A percentile compares a stretch with the other conserved stretches of the same genome.
Conservation (phyloP, 345 rosid species). For the Hirschfeldia incana region DNA sequence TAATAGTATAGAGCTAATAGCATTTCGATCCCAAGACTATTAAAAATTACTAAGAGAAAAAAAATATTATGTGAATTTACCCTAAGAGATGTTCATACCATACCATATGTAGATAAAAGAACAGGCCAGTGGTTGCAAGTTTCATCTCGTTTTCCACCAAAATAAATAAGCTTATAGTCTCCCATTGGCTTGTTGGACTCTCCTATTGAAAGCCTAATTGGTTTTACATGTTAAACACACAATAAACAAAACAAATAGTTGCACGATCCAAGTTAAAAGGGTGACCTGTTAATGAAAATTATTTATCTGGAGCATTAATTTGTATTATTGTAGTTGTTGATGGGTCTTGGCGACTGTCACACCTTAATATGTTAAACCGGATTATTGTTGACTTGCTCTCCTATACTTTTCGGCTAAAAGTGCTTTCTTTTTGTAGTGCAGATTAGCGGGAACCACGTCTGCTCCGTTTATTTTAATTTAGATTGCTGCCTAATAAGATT, state of each 20-base stretch:
- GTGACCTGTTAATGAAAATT: neutral
- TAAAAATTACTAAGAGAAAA: neutral
- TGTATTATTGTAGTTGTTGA: neutral
- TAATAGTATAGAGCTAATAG: neutral
- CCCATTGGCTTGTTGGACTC: neutral
- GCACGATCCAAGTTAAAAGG: neutral
- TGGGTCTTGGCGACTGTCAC: neutral
- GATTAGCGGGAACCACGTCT: constrained; percentile 40
- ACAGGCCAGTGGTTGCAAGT: neutral
- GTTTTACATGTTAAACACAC: neutral
- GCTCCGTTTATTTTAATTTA: neutral
- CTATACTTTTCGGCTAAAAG: neutral
- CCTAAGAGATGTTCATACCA: neutral
- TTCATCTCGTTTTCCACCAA: neutral
- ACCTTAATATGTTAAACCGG: neutral
- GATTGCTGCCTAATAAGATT: neutral
- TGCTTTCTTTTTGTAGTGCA: constrained; percentile 13
- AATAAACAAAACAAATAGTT: neutral
- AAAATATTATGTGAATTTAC: neutral
- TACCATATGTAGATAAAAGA: neutral
- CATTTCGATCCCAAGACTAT: neutral
- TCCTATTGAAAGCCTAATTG: neutral
- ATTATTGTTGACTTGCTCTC: neutral
- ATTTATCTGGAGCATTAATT: neutral
- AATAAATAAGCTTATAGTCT: neutral